Conservation (phyloP, 2,329 filamentous ascomycete genomes). For the Pyricularia grisea region DNA sequence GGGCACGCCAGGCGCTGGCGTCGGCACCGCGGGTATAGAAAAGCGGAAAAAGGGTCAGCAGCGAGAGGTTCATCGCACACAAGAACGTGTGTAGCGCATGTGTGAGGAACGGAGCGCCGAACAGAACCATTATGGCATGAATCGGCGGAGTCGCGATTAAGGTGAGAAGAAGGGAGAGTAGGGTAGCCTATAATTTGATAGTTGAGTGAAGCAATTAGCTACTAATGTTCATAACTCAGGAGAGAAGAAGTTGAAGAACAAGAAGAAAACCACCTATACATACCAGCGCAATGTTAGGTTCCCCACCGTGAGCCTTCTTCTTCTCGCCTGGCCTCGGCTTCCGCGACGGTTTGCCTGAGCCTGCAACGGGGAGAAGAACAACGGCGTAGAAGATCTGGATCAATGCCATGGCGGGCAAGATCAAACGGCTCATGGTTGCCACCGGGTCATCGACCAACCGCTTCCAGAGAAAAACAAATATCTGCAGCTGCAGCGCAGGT, state of each 20-base stretch:
- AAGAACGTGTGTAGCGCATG: slow-evolving; percentile 72
- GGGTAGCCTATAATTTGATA: slow-evolving; percentile 24
- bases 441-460: slow-evolving; percentile 22
- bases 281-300: slow-evolving; percentile 37
- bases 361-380: slow-evolving; percentile 53
- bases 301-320: slow-evolving; percentile 32
- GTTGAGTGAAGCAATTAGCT: slow-evolving; percentile 5
- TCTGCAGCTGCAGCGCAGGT: slow-evolving; percentile 16
- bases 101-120: slow-evolving; percentile 82
- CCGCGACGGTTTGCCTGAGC: slow-evolving; percentile 30
- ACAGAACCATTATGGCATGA: slow-evolving; percentile 64
- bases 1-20: slow-evolving; percentile 56
- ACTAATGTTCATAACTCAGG: not conserved
- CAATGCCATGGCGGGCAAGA: slow-evolving; percentile 19
- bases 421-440: slow-evolving; percentile 15
- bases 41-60: slow-evolving; percentile 70
- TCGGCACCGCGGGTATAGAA: slow-evolving; percentile 83
- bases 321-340: slow-evolving; percentile 47
- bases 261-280: slow-evolving; percentile 13
- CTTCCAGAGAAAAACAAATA: slow-evolving; percentile 18
- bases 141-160: slow-evolving; percentile 58
- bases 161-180: slow-evolving; percentile 48
- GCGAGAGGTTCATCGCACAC: slow-evolving; percentile 69
- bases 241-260: not conserved
- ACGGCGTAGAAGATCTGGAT: slow-evolving; percentile 42